Conservation (phyloP, 1,284 basidiomycete species). For the Gymnopus androsaceus region DNA sequence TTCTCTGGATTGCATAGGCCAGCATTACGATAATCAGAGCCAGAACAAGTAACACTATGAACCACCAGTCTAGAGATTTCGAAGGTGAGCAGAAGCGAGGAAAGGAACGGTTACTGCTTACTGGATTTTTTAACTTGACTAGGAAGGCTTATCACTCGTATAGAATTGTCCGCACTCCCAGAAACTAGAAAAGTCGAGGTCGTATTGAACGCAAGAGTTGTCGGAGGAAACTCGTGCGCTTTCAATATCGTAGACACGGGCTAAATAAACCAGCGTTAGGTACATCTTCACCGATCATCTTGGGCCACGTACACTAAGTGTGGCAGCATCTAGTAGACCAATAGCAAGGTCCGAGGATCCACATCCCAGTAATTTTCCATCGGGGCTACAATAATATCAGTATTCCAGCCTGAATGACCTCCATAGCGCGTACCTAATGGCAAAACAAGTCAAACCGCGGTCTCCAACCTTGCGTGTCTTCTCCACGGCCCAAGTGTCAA, state of each 20-base stretch:
- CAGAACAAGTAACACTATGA: constrained; percentile 21
- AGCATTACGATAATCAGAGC: constrained; percentile 31
- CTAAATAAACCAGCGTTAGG: constrained; percentile 42
- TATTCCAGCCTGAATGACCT: background rate
- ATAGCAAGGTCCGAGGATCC: constrained; percentile 89
- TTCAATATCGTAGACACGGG: constrained; percentile 87
- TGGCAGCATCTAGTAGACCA: constrained; percentile 81
- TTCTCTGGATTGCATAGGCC: constrained; percentile 30
- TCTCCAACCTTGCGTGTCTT: constrained; percentile 69
- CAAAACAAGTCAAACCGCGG: constrained; percentile 83
- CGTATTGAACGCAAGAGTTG: constrained; percentile 87
- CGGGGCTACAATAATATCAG: constrained; percentile 49
- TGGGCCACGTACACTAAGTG: constrained; percentile 65
- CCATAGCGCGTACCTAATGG: constrained; percentile 64
- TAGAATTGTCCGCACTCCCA: constrained; percentile 88
- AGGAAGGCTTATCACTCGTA: constrained; percentile 83
- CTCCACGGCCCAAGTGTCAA: constrained; percentile 58
- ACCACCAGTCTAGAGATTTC: constrained; percentile 12
- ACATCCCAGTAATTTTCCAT: constrained; percentile 83
- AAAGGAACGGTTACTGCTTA: constrained; percentile 35
- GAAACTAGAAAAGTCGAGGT: constrained; percentile 83
- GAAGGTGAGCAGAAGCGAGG: background rate
- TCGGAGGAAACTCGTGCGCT: constrained; percentile 94
- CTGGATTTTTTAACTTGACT: constrained; percentile 51
- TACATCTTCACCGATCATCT: background rate